Conservation (phyloP, 306 rosid genomes). For the Fagus crenata region DNA sequence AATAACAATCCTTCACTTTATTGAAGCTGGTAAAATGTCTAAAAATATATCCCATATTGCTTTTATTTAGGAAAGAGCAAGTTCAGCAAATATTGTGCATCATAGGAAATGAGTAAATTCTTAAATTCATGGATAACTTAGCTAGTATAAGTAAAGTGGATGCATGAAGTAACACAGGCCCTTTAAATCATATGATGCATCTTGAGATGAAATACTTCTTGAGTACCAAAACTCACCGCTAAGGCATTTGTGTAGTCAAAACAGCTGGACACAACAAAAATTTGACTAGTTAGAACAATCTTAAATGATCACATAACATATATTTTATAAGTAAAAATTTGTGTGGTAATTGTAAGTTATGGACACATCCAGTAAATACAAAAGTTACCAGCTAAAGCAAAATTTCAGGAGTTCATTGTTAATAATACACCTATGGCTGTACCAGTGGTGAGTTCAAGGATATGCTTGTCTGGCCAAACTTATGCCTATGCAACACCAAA, state of each 20-base stretch:
- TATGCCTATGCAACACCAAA: background rate
- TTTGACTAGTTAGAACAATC: constrained; percentile 28
- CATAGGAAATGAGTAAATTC: constrained; percentile 7
- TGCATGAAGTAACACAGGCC: constrained; percentile 1
- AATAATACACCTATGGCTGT: background rate
- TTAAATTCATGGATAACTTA: background rate
- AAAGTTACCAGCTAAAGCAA: background rate
- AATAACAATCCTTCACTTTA: no score
- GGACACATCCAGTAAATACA: background rate
- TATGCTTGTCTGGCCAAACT: background rate
- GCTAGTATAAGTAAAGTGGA: constrained; percentile 1
- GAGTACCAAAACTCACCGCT: constrained; percentile 64
- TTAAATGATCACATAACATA: constrained; percentile 7
- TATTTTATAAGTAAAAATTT: background rate
- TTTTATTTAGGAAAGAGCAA: background rate
- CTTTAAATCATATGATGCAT: background rate
- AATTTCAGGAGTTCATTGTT: background rate
- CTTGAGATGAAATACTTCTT: constrained; percentile 17
- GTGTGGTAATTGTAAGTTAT: background rate
- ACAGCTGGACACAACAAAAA: constrained; percentile 61
- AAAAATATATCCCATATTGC: background rate
- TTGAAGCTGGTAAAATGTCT: background rate
- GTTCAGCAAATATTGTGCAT: background rate
- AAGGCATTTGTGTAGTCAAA: constrained; percentile 92
- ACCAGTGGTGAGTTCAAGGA: background rate